Conservation (phyloP, 352 stramenopile species). For the Globisporangium emineosum region DNA sequence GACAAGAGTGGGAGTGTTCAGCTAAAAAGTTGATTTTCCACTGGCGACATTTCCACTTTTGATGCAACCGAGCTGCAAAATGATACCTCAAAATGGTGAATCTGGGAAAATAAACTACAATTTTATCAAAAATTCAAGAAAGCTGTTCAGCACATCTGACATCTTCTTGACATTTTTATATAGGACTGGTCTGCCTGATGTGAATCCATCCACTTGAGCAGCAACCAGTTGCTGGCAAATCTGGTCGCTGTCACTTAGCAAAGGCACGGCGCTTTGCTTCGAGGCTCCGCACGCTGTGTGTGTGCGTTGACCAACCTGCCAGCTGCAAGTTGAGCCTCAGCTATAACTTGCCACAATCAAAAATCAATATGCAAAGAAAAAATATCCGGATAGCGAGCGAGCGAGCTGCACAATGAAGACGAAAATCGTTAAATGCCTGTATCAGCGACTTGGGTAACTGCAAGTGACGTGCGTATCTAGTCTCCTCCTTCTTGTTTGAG, state of each 20-base stretch:
- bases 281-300: no score
- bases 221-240: not conserved
- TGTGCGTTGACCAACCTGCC: not conserved
- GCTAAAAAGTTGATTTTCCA: not conserved
- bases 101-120: not conserved
- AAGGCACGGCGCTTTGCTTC: not conserved
- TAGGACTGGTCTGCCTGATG: not conserved
- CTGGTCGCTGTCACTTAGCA: not conserved
- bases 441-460: not conserved
- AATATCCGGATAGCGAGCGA: no score
- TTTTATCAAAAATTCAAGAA: not conserved
- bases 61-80: not conserved
- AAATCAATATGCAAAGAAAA: not conserved
- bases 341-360: not conserved
- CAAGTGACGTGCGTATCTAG: not conserved
- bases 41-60: not conserved
- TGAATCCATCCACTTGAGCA: not conserved
- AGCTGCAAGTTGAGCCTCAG: not conserved
- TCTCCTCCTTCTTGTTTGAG: not conserved
- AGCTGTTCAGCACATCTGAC: not conserved
- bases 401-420: not conserved
- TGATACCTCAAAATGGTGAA: not conserved
- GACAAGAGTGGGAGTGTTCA: not conserved
- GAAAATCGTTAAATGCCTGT: not conserved
- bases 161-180: conserved; percentile 1